Base-by-base conservation (phyloP, 2,329 filamentous ascomycete genomes). In the Paecilomyces formosus region DNA sequence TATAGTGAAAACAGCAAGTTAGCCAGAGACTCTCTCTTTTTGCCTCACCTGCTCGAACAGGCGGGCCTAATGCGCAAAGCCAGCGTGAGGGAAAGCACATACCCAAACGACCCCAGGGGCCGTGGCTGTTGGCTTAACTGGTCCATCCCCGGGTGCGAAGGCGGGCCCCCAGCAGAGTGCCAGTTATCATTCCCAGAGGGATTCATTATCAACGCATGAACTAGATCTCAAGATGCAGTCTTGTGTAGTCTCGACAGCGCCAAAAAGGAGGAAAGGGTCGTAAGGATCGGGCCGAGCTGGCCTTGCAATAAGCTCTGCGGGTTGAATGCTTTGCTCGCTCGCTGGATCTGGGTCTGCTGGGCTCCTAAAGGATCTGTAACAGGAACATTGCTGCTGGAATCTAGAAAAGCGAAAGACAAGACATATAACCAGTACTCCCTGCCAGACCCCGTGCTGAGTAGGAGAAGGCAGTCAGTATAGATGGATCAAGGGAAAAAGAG, bases 101-200 rank as follows among this genome's bases (percentile, higher is more conserved):
- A 78, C 76, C 74, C 72, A 67, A 76, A 79, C 28, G 74, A 73
- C 51, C 74, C 74, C 64, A 78, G 67, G 51, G 75, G 72, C 61
- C 76, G 72, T 62, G 73, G 69, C 61, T 74, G 74, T 64, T 74
- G 75, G 64, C 65, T 74, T 68, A 75, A 70, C 62, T 71, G 75
- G 61, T 74, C 76, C 70, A 74, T 76, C 63, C 71, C 70, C 66
- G 72, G 71, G 67, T 76, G 74, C 60, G 72, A 69, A 60, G 73
- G 74, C 54, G 72, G 72, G 57, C 73, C 72, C 67, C 71, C 66
- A 55, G 71, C 67, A 57, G 71, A 70, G 65, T 76, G 74, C 74
- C 74, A 77, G 59, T 68, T 72, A 71, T 76, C 74, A 64, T 72
- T 75, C 61, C 72, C 74, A 64, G 74, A 66, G 54, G 69, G 68